Base-by-base conservation (phyloP, 371 early-diverging fungal genomes). In the Mortierella sp. region DNA sequence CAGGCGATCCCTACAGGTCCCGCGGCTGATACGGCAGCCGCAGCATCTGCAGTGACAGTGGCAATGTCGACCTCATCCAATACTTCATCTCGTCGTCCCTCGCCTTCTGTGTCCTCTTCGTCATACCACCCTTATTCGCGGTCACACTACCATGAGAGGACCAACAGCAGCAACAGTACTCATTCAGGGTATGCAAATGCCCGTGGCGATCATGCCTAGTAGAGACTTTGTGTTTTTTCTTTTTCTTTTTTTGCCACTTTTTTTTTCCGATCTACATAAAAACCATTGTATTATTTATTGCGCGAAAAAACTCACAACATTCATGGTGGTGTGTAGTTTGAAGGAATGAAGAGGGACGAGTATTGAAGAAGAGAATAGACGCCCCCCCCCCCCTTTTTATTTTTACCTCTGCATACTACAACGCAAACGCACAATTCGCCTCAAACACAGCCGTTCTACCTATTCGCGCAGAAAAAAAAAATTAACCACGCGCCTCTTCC, bases 121-220 rank as follows among this genome's bases (percentile, higher is more conserved):
- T 46, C 71, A 8, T 50, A 71, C 19, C 71, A 71, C 19, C 71
- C 71, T 10, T 57, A 72, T 16, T 53, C 76, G 14, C 74, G 80
- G 54, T 19, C 75, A 48, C 75, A 79, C 26, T 72, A 80, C 53
- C 76, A 74, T 28, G 80, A 80, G 43, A 55, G 76, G 26, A 75
- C 72, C 16, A 67, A 43, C 64, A 72, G 80, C 26, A 67, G 37
- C 57, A 71, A 69, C 24, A 46, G 44, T 26, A 31, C 44, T 13
- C 61, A 79, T 64, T 37, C 69, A 53, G 75, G 72, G 26, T 48
- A 71, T 26, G 40, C 64, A 5, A 77, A 72, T 44, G 73, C 61
- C 31, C 70, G 71, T 34, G n/a, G 59, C 28, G 31, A 28, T 59
- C 26, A 28, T 26, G 61, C 43, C 6, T 40, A 40, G 43, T n/a